Evolutionary conservation across 305 asterid species (phyloP).

Genomic region (Nicotiana rustica): DNA sequence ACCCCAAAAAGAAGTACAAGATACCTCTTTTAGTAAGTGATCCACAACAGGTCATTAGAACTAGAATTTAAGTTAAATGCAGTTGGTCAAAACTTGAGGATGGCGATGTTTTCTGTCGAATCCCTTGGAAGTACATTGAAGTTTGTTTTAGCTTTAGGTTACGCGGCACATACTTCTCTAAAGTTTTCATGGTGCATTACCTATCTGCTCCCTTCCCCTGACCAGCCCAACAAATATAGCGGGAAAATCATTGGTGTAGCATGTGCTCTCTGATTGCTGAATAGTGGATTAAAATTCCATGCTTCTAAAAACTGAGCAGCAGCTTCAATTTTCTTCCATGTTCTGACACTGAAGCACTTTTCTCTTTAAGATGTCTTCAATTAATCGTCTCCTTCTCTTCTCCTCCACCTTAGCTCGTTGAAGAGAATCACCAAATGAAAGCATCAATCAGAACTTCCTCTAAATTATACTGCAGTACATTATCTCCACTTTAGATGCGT

Average conservation of each 20-base stretch:
- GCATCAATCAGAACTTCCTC: slow-evolving; percentile 21
- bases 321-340: neutral
- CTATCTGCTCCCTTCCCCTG: neutral
- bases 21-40: neutral
- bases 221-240: neutral
- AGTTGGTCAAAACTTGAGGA: slow-evolving; percentile 7
- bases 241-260: neutral
- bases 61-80: neutral
- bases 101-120: neutral
- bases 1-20: neutral
- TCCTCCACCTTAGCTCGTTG: neutral
- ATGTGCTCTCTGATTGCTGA: neutral
- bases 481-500: neutral
- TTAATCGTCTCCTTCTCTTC: neutral
- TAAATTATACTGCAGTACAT: neutral
- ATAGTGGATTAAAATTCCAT: neutral
- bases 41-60: neutral
- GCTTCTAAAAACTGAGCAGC: neutral
- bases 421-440: neutral
- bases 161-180: neutral
- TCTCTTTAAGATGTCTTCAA: neutral
- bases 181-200: neutral
- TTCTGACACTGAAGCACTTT: slow-evolving; percentile 8
- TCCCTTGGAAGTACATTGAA: neutral
- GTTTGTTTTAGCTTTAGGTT: neutral